Base-by-base conservation (phyloP, 192 early-diverging fungal species). In the Coemansia aciculifera region DNA sequence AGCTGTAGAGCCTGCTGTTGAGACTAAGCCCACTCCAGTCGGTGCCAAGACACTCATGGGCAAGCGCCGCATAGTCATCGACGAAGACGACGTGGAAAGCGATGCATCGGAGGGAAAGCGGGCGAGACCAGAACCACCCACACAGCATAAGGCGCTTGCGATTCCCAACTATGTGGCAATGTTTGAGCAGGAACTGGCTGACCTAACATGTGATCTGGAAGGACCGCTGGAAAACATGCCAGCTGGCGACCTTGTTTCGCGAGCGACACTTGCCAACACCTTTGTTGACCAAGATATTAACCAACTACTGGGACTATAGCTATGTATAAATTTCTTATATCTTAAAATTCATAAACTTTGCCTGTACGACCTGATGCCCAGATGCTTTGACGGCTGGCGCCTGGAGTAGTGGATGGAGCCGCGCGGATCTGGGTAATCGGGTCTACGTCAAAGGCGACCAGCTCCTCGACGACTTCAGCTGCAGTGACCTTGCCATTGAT, bases 371-470 rank as follows among this genome's bases (percentile, higher is more conserved):
- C 79, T 4, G 74, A 36, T 3, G 79, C 79, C 79, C 79, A 81
- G 37, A 81, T 44, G 48, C 63, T 69, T 52, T 76, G 74, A 24
- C 74, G 74, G 9, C 44, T 57, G 29, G 71, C 42, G n/a, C 34
- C 62, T 9, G 56, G 17, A 12, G 29, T 24, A 0, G 54, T 17
- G 5, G 71, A 64, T 0, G 68, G 71, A 0, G 49, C 51, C 0
- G 61, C 65, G 17, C 74, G 59, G 71, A 81, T 64, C 62, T 75
- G 79, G 62, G 62, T 73, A 24, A 81, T 71, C 1, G 79, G 79
- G 39, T 81, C 71, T 19, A 81, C 71, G 42, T 81, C 79, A 66
- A 77, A 81, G 27, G 69, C 79, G 5, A 77, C 74, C 2, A 81
- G 64, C 36, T 81, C 79, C 51, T 81, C 79, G 44, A 77, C 67